Conservation (phyloP, 2,329 filamentous ascomycete genomes). For the Epichloe typhina region DNA sequence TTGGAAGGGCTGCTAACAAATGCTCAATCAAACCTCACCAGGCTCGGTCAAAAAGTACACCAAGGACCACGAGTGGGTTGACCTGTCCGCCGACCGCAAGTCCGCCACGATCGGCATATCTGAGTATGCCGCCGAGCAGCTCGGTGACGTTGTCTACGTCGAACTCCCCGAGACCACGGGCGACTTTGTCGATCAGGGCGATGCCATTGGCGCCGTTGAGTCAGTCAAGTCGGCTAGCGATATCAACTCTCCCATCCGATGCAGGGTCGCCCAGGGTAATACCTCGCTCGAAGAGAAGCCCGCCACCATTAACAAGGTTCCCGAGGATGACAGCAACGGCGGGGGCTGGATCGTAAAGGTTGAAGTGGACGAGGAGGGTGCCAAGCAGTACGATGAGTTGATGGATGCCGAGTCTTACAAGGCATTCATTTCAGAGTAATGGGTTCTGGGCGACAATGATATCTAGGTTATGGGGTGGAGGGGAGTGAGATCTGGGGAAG, state of each 20-base stretch:
- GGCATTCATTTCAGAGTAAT: slow-evolving; percentile 41
- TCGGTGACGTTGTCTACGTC: slow-evolving; percentile 95
- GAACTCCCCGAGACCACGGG: slow-evolving; percentile 65
- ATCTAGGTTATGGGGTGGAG: neutral
- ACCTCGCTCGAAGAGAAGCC: slow-evolving; percentile 68
- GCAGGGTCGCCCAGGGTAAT: slow-evolving; percentile 67
- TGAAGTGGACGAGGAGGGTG: slow-evolving; percentile 52
- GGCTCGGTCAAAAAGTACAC: slow-evolving; percentile 73
- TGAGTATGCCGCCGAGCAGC: slow-evolving; percentile 76
- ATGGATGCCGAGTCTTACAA: slow-evolving; percentile 72
- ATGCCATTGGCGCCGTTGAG: slow-evolving; percentile 87
- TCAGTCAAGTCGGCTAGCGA: slow-evolving; percentile 98
- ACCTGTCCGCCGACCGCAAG: slow-evolving; percentile 70
- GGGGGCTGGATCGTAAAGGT: slow-evolving; percentile 93
- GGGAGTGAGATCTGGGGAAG: neutral
- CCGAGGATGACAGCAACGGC: slow-evolving; percentile 60
- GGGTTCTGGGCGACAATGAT: too few relatives aligned
- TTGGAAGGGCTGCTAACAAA: neutral
- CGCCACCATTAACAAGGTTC: slow-evolving; percentile 73
- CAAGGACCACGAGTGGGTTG: slow-evolving; percentile 96
- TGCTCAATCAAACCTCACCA: slow-evolving; percentile 16
- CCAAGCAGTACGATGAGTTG: slow-evolving; percentile 57
- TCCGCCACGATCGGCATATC: slow-evolving; percentile 77
- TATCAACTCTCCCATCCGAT: slow-evolving; percentile 78
- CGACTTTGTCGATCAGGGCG: slow-evolving; percentile 57